Evolutionary conservation across 129 eudicot species (phyloP).

Genomic region (Lonicera japonica): DNA sequence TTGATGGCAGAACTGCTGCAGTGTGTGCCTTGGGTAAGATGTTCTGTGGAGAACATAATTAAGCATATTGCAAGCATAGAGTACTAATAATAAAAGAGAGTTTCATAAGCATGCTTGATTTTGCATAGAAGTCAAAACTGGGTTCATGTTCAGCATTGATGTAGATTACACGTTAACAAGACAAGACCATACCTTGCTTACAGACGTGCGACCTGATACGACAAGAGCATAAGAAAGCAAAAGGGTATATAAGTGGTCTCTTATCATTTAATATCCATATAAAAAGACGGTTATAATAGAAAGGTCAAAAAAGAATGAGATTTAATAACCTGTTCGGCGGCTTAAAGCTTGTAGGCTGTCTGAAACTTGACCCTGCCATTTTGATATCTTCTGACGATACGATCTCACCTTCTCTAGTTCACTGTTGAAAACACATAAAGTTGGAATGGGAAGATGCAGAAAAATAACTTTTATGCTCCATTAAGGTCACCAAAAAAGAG

Average conservation of each 20-base stretch:
- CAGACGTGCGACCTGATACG: slow-evolving; percentile 53
- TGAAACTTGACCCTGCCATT: slow-evolving; percentile 88
- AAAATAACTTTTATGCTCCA: neutral
- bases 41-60: slow-evolving; percentile 15
- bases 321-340: slow-evolving; percentile 59
- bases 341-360: slow-evolving; percentile 65
- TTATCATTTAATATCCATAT: neutral
- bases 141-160: neutral
- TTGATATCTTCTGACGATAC: slow-evolving; percentile 79
- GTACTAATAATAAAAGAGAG: neutral
- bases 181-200: slow-evolving; percentile 71
- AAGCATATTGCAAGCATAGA: slow-evolving; percentile 3
- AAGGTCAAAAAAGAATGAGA: slow-evolving; percentile 4
- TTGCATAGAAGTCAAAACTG: neutral
- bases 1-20: slow-evolving; percentile 23
- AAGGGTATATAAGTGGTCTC: slow-evolving; percentile 12
- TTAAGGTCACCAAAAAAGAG: neutral
- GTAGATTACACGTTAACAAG: slow-evolving; percentile 42
- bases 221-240: slow-evolving; percentile 17
- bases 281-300: neutral
- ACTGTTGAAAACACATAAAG: slow-evolving; percentile 31
- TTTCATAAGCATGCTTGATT: neutral
- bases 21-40: slow-evolving; percentile 34
- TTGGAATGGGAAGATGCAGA: slow-evolving; percentile 3
- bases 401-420: slow-evolving; percentile 92